A percentile compares a stretch with the other conserved stretches of the same genome.
phyloP scores from a whole-genome alignment of 495 filamentous ascomycete genomes.

The Penicillium desertorum region DNA sequence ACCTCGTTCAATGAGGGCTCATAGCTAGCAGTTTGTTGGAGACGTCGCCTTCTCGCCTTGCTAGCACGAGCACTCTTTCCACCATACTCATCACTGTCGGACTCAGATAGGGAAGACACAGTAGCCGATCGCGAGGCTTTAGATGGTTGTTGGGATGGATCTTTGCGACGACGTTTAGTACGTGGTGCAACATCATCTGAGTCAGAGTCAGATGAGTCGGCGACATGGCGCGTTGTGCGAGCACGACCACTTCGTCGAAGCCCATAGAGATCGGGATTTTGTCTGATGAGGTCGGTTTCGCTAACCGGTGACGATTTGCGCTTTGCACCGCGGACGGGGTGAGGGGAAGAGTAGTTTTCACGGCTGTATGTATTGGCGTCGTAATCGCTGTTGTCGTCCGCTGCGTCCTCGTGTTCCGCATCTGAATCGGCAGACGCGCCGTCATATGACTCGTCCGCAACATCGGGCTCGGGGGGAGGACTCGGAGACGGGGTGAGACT shows the following conservation, averaged over 20 bases:
- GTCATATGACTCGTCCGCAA: constrained; percentile 58
- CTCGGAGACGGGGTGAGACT: constrained; percentile 44
- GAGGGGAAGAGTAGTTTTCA: constrained; percentile 65
- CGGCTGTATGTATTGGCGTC: constrained; percentile 49
- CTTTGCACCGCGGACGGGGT: constrained; percentile 65
- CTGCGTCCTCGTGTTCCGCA: constrained; percentile 76
- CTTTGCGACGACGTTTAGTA: constrained; percentile 42
- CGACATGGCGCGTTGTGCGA: constrained; percentile 52
- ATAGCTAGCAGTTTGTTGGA: constrained; percentile 57
- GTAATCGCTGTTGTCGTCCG: constrained; percentile 62
- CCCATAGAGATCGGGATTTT: constrained; percentile 95
- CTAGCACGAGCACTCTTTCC: constrained; percentile 64
- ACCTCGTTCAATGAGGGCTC: constrained; percentile 67
- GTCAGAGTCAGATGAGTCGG: constrained; percentile 72
- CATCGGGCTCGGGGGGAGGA: constrained; percentile 59
- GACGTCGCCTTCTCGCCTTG: constrained; percentile 71
- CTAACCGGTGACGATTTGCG: constrained; percentile 70
- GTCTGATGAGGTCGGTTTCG: constrained; percentile 78
- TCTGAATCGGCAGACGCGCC: constrained; percentile 40
- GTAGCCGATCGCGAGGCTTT: constrained; percentile 49
- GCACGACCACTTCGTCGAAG: constrained; percentile 80
- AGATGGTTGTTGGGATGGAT: constrained; percentile 41
- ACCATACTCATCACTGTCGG: constrained; percentile 68
- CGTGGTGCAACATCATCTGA: constrained; percentile 47
- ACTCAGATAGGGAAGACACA: constrained; percentile 43